Evolutionary conservation across 192 early-diverging fungal genomes (phyloP).

Genomic region (Coemansia furcata): DNA sequence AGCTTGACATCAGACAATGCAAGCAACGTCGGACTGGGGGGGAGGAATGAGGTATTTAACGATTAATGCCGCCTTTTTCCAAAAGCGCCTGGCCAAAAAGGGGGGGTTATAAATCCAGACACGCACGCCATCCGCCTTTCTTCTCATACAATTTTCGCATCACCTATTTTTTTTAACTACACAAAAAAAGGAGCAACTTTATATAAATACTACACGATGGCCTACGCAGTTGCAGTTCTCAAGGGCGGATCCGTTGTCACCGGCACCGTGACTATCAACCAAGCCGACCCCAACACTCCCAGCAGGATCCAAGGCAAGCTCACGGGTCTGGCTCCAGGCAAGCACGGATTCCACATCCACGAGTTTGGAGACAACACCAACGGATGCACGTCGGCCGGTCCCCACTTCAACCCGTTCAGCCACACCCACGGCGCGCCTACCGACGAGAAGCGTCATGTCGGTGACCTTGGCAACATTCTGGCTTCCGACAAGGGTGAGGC

Average conservation of each 20-base stretch:
- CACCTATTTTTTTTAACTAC: not conserved
- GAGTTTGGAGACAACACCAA: conserved; percentile 69
- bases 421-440: conserved; percentile 77
- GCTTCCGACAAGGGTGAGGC: conserved; percentile 59
- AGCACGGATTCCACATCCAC: conserved; percentile 91
- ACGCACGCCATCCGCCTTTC: not conserved
- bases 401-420: conserved; percentile 81
- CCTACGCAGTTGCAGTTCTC: conserved; percentile 81
- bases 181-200: not conserved
- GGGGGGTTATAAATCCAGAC: not conserved
- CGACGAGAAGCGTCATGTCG: conserved; percentile 71
- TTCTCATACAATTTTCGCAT: not conserved
- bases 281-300: conserved; percentile 60
- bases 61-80: not conserved
- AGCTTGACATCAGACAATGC: not conserved
- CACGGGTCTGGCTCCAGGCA: conserved; percentile 63
- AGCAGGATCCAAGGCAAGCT: conserved; percentile 59
- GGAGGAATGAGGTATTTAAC: not conserved
- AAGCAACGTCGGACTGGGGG: not conserved
- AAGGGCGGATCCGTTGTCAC: conserved; percentile 64
- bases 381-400: conserved; percentile 82
- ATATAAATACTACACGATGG: conserved; percentile 58
- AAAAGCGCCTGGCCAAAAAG: not conserved
- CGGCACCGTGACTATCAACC: conserved; percentile 71
- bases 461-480: conserved; percentile 86